Base-by-base conservation (phyloP, 352 stramenopile species). In the Phytophthora pini region DNA sequence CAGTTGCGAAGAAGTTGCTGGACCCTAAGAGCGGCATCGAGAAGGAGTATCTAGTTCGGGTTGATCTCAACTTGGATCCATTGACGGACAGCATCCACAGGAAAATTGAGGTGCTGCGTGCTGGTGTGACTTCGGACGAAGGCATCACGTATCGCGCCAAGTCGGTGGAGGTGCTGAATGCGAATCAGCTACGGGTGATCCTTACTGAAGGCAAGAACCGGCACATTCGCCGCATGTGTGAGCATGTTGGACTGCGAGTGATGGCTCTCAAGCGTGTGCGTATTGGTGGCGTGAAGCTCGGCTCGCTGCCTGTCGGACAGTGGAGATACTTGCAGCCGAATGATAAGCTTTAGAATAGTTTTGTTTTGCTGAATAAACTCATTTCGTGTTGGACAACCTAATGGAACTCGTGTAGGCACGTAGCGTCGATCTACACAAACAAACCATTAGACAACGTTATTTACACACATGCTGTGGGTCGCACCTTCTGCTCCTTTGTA, bases 191-290 rank as follows among this genome's bases (percentile, higher is more conserved):
- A 56, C 72, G 84, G 9, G 87, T 98, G 36, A 87, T 97, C 36
- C 75, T 99, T n/a, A 92, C 87, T 6, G 95, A 99, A 76, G 97
- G 97, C 48, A 90, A 98, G 54, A 97, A 99, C 72, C 88, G 95
- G 60, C 97, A 99, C 77, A 98, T 99, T 73, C 94, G 97, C 9
- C 94, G 87, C 72, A 99, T 99, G 97, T 97, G 96, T 66, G 88
- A 97, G 46, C 82, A 93, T 27, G 74, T 99, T 0, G 94, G 93
- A 27, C 84, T 98, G 59, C 48, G 77, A 32, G 96, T 99, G 5
- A 68, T 94, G n/a, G 80, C 80, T 50, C 84, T 99, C 15, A 96
- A 98, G 72, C 85, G 96, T 46, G 83, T 98, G 20, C 76, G 85
- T 22, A 98, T 98, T 66, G 92, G 90, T 55, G 79, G 77, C n/a